Percentiles rank a stretch among this genome's conserved stretches.
phyloP scores from a whole-genome alignment of 2,329 filamentous ascomycete genomes.

The Gnomoniopsis sp. region DNA sequence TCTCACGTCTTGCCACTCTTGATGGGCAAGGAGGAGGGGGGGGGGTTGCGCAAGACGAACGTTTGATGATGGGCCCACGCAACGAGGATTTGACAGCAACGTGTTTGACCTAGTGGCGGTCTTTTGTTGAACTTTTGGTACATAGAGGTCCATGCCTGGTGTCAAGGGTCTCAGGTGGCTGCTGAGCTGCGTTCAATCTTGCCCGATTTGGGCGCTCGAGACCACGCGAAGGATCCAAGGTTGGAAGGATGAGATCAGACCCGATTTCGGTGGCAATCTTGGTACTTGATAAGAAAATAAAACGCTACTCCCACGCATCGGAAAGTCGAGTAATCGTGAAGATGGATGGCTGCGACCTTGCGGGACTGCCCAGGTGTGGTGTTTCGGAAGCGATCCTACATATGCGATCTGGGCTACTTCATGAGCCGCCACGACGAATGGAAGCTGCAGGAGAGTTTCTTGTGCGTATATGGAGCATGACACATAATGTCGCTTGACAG shows the following conservation, averaged over 20 bases:
- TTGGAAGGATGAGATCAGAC: background rate
- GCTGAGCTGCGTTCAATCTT: conserved; percentile 1
- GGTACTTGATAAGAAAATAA: background rate
- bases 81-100: background rate
- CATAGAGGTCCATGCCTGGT: background rate
- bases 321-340: no score
- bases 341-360: background rate
- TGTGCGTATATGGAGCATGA: background rate
- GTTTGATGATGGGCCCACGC: background rate
- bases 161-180: conserved; percentile 1
- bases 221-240: conserved; percentile 3
- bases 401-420: background rate
- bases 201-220: conserved; percentile 1
- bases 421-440: background rate
- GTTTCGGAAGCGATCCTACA: conserved; percentile 5
- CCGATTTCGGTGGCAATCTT: background rate
- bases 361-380: no score
- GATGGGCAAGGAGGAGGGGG: background rate
- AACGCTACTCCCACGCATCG: background rate
- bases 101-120: background rate
- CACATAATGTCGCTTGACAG: background rate
- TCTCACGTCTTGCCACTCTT: background rate
- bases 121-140: background rate
- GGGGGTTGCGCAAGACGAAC: background rate
- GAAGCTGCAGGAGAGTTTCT: background rate